phyloP scores from a whole-genome alignment of 2,329 filamentous ascomycete genomes.

The Balansia obtecta region DNA sequence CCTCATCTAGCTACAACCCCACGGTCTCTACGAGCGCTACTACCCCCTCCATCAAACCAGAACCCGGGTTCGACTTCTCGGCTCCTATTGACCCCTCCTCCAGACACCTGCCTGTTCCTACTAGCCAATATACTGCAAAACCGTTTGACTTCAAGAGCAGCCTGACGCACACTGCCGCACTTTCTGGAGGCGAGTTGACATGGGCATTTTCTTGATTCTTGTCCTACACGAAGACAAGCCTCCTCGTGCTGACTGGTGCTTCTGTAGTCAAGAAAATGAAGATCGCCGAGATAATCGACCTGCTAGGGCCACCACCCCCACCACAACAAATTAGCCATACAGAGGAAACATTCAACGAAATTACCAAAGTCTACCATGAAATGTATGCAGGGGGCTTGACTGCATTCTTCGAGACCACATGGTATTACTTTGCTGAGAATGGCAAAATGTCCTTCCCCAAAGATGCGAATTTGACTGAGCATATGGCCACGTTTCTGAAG shows the following conservation, averaged over 20 bases:
- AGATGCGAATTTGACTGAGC: slow-evolving; percentile 47
- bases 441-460: slow-evolving; percentile 33
- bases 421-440: slow-evolving; percentile 52
- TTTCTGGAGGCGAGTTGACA: slow-evolving; percentile 35
- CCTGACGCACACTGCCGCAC: slow-evolving; percentile 15
- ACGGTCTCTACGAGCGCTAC: slow-evolving; percentile 19
- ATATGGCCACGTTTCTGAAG: slow-evolving; percentile 53
- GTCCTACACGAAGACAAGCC: neutral
- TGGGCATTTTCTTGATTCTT: slow-evolving; percentile 1
- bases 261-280: slow-evolving; percentile 41
- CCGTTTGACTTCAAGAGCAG: slow-evolving; percentile 11
- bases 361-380: slow-evolving; percentile 59
- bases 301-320: slow-evolving; percentile 47
- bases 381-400: slow-evolving; percentile 67
- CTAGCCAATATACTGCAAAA: slow-evolving; percentile 2
- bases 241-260: slow-evolving; percentile 1
- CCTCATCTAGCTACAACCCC: slow-evolving; percentile 21
- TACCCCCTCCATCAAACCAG: slow-evolving; percentile 15
- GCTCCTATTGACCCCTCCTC: slow-evolving; percentile 48
- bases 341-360: slow-evolving; percentile 47
- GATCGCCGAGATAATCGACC: slow-evolving; percentile 58
- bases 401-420: slow-evolving; percentile 68
- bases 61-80: slow-evolving; percentile 34
- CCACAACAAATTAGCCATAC: slow-evolving; percentile 39
- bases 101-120: slow-evolving; percentile 4